These are phyloP conservation scores for Roridomyces roridus DNA, from an alignment of 768 basidiomycete species.

Conservation along the genomic window DNA sequence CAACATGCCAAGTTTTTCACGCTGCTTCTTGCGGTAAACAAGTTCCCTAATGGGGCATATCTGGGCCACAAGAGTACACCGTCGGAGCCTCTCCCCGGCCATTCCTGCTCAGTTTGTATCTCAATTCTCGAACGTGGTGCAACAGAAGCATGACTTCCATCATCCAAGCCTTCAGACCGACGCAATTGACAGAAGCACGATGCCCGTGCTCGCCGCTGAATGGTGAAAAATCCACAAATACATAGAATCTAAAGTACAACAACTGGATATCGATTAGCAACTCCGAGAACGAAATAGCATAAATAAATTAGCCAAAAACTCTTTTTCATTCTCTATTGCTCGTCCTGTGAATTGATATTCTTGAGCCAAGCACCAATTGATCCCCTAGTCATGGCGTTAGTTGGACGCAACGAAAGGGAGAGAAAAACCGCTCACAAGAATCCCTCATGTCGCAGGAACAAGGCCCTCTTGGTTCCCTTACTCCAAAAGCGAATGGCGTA, in stretches of 20 bases:
- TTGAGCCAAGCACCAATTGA: conserved; percentile 98
- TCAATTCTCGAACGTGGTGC: too few species aligned
- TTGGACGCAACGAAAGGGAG: conserved; percentile 10
- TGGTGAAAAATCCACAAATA: background rate
- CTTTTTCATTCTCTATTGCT: background rate
- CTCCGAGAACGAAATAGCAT: background rate
- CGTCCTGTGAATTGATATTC: conserved; percentile 73
- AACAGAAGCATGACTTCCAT: too few species aligned
- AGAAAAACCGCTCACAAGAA: conserved; percentile 61
- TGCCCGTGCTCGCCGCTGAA: background rate
- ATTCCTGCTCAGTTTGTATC: too few species aligned
- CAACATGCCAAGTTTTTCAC: background rate
- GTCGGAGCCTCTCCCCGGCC: too few species aligned
- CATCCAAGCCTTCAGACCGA: too few species aligned
- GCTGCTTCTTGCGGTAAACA: conserved; percentile 1
- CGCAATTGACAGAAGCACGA: too few species aligned
- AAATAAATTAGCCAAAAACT: background rate
- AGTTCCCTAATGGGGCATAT: background rate
- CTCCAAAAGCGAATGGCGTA: conserved; percentile 99
- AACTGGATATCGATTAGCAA: too few species aligned
- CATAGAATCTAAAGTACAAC: background rate
- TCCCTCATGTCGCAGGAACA: conserved; percentile 97
- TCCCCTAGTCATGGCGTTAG: conserved; percentile 60
- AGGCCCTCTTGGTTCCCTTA: conserved; percentile 93
- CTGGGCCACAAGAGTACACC: background rate